Percentiles rank a stretch among this genome's conserved stretches.
These are phyloP conservation scores for Macaranga tanarius DNA, from an alignment of 441 rosid species.

Conservation along the genomic window DNA sequence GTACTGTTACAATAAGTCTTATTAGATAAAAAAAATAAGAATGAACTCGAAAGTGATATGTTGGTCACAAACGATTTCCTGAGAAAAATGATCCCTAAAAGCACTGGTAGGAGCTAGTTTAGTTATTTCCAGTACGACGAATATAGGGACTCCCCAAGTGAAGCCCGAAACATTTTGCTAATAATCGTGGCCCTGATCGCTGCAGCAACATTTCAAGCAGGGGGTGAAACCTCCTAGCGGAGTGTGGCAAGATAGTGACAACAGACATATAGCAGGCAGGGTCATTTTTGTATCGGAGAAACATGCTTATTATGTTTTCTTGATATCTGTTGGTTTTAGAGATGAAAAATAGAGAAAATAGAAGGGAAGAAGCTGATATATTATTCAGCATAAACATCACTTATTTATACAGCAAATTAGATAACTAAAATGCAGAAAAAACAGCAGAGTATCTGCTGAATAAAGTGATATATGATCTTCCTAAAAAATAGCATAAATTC, in stretches of 20 bases:
- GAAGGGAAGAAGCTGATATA: too few species aligned
- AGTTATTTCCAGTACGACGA: not conserved
- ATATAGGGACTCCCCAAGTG: not conserved
- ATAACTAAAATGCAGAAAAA: too few species aligned
- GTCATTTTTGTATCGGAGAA: not conserved
- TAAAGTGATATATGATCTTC: too few species aligned
- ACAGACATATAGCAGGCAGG: not conserved
- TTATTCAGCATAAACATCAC: too few species aligned
- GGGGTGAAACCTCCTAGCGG: conserved; percentile 11
- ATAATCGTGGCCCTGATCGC: conserved; percentile 15
- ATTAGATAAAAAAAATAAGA: too few species aligned
- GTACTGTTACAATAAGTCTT: too few species aligned
- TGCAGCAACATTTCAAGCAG: conserved; percentile 8
- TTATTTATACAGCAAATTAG: too few species aligned
- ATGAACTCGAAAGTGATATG: too few species aligned
- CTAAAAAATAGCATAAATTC: too few species aligned
- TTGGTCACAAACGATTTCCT: not conserved
- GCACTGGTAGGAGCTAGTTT: conserved; percentile 3
- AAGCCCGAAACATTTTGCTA: conserved; percentile 12
- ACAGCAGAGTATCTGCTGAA: too few species aligned
- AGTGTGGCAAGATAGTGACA: conserved; percentile 7
- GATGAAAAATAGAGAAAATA: too few species aligned
- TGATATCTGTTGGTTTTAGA: too few species aligned
- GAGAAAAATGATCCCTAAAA: not conserved
- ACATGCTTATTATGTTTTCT: not conserved